A percentile compares a stretch with the other conserved stretches of the same genome.
Conservation (phyloP, 2,329 filamentous ascomycete species). For the Thielaviopsis punctulata region DNA sequence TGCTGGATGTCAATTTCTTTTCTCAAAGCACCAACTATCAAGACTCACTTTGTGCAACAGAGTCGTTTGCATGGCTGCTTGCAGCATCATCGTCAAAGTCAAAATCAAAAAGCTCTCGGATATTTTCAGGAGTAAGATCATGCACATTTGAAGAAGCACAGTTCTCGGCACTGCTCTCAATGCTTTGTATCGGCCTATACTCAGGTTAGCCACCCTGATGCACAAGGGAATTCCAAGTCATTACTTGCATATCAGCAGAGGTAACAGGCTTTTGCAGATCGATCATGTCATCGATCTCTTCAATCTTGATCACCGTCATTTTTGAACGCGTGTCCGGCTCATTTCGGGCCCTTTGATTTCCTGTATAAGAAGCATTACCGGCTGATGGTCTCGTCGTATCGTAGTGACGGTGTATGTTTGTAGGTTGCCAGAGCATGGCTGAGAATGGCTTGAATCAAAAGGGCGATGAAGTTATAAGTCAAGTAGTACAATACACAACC, state of each 20-base stretch:
- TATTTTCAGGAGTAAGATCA: neutral
- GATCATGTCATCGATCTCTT: neutral
- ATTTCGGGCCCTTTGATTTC: neutral
- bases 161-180: neutral
- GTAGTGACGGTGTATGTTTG: neutral
- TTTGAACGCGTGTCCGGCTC: neutral
- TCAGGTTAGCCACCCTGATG: neutral
- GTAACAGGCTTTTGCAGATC: no score
- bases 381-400: neutral
- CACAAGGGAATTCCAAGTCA: no score
- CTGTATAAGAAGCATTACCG: neutral
- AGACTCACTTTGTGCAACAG: neutral
- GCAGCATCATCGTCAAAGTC: slow-evolving; percentile 1
- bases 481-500: no score
- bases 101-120: slow-evolving; percentile 3
- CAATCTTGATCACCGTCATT: neutral
- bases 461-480: neutral
- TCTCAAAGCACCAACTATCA: neutral
- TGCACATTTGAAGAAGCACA: neutral
- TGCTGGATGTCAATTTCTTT: neutral
- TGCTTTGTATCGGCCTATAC: neutral
- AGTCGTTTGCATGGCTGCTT: neutral
- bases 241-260: neutral
- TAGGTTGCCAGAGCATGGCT: neutral
- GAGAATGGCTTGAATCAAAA: neutral